Evolutionary conservation across 331 rosid species (phyloP).

Genomic region (Telfairia occidentalis): DNA sequence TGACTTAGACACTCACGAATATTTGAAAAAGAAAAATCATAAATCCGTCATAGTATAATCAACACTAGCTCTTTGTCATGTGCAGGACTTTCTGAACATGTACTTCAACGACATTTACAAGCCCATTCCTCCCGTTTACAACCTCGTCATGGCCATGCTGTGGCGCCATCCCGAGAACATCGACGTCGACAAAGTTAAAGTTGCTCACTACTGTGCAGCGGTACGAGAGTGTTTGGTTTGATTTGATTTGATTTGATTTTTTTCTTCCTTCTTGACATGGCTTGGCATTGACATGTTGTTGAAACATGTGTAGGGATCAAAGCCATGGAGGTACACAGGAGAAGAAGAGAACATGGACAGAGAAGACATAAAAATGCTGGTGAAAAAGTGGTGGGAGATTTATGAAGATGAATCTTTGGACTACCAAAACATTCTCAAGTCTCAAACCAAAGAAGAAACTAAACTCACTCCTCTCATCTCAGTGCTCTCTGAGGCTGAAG

Average conservation of each 20-base stretch:
- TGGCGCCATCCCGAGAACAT: slow-evolving; percentile 89
- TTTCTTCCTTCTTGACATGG: too few relatives aligned
- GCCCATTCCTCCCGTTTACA: slow-evolving; percentile 49
- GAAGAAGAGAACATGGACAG: slow-evolving; percentile 77
- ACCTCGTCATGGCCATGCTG: slow-evolving; percentile 66
- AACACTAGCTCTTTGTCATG: too few relatives aligned
- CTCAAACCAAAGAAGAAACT: slow-evolving; percentile 16
- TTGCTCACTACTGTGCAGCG: slow-evolving; percentile 66
- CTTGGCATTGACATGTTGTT: too few relatives aligned
- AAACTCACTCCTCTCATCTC: slow-evolving; percentile 37
- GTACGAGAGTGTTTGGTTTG: too few relatives aligned
- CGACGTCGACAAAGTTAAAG: slow-evolving; percentile 44
- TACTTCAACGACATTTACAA: slow-evolving; percentile 47
- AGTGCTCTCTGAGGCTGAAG: slow-evolving; percentile 42
- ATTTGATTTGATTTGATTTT: not conserved
- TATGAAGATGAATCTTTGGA: slow-evolving; percentile 54
- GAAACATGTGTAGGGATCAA: slow-evolving; percentile 69
- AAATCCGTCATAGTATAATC: too few relatives aligned
- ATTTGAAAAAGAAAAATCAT: too few relatives aligned
- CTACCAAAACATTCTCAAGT: slow-evolving; percentile 21
- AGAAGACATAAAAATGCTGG: slow-evolving; percentile 70
- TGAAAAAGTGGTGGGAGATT: slow-evolving; percentile 73
- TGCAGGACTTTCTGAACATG: slow-evolving; percentile 57
- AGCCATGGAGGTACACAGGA: slow-evolving; percentile 90
- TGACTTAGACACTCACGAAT: too few relatives aligned